Evolutionary conservation across 2,329 filamentous ascomycete genomes (phyloP).

Genomic region (Fusarium xylarioides): DNA sequence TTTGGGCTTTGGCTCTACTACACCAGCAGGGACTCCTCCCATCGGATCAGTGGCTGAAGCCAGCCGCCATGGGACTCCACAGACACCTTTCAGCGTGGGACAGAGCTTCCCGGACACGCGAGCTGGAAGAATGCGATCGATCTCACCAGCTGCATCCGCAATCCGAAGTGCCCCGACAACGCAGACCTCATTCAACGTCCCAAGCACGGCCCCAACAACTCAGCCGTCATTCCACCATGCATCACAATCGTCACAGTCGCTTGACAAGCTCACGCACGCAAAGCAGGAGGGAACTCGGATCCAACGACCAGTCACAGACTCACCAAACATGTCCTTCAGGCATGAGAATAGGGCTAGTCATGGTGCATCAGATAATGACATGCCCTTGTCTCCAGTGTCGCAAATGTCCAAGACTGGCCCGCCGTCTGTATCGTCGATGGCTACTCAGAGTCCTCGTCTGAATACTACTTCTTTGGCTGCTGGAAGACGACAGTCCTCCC

Average conservation of each 20-base stretch:
- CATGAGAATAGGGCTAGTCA: conserved; percentile 15
- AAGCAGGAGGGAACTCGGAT: conserved; percentile 9
- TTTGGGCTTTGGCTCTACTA: conserved; percentile 25
- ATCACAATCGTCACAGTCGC: conserved; percentile 27
- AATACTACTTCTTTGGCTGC: conserved; percentile 13
- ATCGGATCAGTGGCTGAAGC: background rate
- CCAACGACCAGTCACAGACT: conserved; percentile 25
- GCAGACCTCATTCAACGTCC: conserved; percentile 25
- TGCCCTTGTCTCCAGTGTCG: conserved; percentile 39
- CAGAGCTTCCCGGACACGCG: conserved; percentile 8
- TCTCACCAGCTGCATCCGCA: conserved; percentile 25
- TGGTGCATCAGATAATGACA: conserved; percentile 2
- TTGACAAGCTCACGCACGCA: conserved; percentile 30
- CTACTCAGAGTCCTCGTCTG: conserved; percentile 39
- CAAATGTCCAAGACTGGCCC: conserved; percentile 36
- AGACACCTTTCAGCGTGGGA: conserved; percentile 20
- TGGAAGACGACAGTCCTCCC: conserved; percentile 26
- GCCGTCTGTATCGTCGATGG: conserved; percentile 39
- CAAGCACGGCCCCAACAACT: conserved; percentile 26
- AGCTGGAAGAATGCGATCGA: conserved; percentile 23
- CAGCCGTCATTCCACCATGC: conserved; percentile 23
- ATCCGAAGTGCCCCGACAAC: conserved; percentile 20
- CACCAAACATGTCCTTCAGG: conserved; percentile 26
- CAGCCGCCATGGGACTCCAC: conserved; percentile 26
- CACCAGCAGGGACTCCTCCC: conserved; percentile 26